These are phyloP conservation scores for Zygoascus hellenicus DNA, from an alignment of 1,139 yeast genomes.

Conservation along the genomic window DNA sequence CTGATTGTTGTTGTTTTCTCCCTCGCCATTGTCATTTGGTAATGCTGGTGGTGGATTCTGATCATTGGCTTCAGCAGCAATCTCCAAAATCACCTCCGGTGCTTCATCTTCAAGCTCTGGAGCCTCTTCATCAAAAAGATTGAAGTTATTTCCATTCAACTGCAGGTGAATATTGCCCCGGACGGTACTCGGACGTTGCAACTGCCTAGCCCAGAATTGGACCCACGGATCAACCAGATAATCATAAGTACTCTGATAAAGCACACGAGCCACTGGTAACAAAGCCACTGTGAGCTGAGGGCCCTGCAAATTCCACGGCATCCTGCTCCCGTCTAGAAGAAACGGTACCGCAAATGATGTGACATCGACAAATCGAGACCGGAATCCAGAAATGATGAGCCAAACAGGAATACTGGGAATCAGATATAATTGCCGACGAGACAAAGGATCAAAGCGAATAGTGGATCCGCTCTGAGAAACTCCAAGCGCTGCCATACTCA, in stretches of 20 bases:
- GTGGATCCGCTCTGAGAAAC: conserved; percentile 17
- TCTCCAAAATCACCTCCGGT: conserved; percentile 2
- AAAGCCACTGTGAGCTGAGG: conserved; percentile 22
- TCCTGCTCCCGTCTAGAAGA: conserved; percentile 19
- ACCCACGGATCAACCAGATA: conserved; percentile 25
- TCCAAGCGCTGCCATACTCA: conserved; percentile 28
- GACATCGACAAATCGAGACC: conserved; percentile 18
- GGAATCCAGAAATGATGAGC: conserved; percentile 22
- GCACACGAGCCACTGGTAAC: conserved; percentile 23
- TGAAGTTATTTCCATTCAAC: conserved; percentile 4
- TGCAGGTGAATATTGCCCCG: neutral
- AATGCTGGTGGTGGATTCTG: neutral
- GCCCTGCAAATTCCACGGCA: conserved; percentile 26
- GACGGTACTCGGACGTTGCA: conserved; percentile 16
- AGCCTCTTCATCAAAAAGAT: neutral
- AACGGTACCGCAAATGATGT: conserved; percentile 21
- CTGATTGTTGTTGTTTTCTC: too few species aligned
- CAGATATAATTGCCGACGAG: conserved; percentile 22
- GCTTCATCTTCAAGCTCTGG: conserved; percentile 1
- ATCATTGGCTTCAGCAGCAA: conserved; percentile 1
- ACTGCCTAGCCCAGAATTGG: conserved; percentile 21
- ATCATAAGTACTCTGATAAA: conserved; percentile 23
- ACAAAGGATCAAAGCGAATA: conserved; percentile 20
- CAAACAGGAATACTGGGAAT: conserved; percentile 26
- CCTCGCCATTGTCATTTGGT: conserved; percentile 1